These are phyloP conservation scores for Tulasnella calospora DNA, from an alignment of 768 basidiomycete genomes.

Conservation along the genomic window DNA sequence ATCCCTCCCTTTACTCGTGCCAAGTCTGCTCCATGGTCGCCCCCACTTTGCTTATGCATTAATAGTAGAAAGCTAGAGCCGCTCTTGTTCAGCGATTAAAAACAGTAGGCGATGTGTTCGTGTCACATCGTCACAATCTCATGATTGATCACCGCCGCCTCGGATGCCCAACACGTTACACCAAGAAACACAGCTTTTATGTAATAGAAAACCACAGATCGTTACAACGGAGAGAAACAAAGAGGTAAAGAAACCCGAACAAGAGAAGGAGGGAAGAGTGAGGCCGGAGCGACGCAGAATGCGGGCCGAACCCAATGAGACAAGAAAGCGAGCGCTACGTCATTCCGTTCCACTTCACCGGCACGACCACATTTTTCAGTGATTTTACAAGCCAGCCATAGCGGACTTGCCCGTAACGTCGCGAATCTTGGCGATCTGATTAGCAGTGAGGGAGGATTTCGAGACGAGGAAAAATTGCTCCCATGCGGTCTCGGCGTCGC, in stretches of 20 bases:
- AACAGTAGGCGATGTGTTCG: too few relatives aligned
- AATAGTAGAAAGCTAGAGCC: background rate
- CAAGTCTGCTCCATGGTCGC: too few relatives aligned
- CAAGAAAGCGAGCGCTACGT: background rate
- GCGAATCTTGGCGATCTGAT: constrained; percentile 87
- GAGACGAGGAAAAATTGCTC: constrained; percentile 81
- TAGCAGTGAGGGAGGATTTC: constrained; percentile 73
- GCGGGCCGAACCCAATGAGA: background rate
- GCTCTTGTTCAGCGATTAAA: too few relatives aligned
- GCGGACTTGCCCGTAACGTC: constrained; percentile 82
- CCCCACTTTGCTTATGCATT: too few relatives aligned
- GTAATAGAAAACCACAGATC: background rate
- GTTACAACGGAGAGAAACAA: background rate
- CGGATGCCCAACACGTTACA: background rate
- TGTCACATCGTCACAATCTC: too few relatives aligned
- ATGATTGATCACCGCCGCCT: too few relatives aligned
- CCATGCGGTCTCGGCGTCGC: constrained; percentile 68
- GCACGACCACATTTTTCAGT: background rate
- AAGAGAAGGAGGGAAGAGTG: background rate
- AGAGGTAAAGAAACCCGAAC: background rate
- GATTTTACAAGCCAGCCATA: constrained; percentile 69
- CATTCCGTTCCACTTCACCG: background rate
- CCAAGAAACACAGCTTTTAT: background rate
- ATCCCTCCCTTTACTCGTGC: too few relatives aligned
- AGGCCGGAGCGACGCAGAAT: background rate